Evolutionary conservation across 495 filamentous ascomycete genomes (phyloP), one percentile per base, ranked within the genome.

Genomic region (Trichocladium uniseriatum): DNA sequence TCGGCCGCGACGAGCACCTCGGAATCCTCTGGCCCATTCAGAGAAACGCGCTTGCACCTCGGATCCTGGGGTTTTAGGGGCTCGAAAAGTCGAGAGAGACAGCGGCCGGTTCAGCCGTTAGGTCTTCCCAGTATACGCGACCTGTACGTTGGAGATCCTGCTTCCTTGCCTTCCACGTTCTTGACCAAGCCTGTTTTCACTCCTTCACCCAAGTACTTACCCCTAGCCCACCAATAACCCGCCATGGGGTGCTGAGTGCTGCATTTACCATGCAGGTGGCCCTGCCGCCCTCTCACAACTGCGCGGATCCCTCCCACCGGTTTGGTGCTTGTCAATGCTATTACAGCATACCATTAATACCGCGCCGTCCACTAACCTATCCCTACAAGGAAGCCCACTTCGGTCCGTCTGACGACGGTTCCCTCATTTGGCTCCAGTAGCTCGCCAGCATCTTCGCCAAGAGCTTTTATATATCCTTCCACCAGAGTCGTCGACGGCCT

Each of bases 351-450:
- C 58, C 62, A 59, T 70, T 61, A 65, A 71, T 71, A 64, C 67
- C 60, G 66, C 70, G 60, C 63, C 56, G 61, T 58, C 65, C 58
- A 66, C 61, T 67, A 42, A 58, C 54, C 55, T 52, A 57, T 60
- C 68, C 59, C 66, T 64, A 68, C 59, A 69, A 48, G 56, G 54
- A 68, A 68, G 56, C 64, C 53, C 54, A 55, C 65, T 62, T 65
- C 68, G 68, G 67, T 64, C 66, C 64, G 68, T 65, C 60, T 61
- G 67, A 68, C 64, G 69, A 63, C 67, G 67, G 64, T 62, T 64
- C 59, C 53, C 61, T 53, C 62, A 51, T 60, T 43, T 54, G 48
- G 50, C 55, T 52, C 60, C 54, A 57, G 57, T 53, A 65, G 43
- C 59, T 56, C 51, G 45, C 53, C 59, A 65, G 54, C 53, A 43